phyloP scores from a whole-genome alignment of 192 early-diverging fungal species.

The Phycomyces blakesleeanus region DNA sequence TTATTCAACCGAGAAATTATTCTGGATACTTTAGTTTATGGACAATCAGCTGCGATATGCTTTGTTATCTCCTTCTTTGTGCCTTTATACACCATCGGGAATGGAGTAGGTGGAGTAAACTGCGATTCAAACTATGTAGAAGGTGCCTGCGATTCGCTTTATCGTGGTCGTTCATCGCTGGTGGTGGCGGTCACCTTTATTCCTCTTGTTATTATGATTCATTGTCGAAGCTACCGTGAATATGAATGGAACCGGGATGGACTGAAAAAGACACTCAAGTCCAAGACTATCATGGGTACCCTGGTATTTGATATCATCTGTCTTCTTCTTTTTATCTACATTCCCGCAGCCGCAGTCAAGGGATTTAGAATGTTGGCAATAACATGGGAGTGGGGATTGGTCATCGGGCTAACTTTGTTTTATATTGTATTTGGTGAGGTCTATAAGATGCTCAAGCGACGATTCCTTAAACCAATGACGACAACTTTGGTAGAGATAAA shows the following conservation, averaged over 20 bases:
- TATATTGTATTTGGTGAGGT: conserved; percentile 58
- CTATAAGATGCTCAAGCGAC: conserved; percentile 51
- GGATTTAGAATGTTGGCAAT: conserved; percentile 59
- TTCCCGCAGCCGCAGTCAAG: conserved; percentile 56
- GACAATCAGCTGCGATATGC: conserved; percentile 49
- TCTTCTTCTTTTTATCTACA: conserved; percentile 56
- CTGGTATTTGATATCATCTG: conserved; percentile 44
- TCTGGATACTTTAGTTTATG: conserved; percentile 65
- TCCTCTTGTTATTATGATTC: conserved; percentile 58
- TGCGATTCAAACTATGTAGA: conserved; percentile 42
- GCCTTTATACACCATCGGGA: conserved; percentile 54
- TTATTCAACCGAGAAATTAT: conserved; percentile 71
- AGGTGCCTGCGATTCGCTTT: conserved; percentile 42
- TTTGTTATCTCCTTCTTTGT: conserved; percentile 58
- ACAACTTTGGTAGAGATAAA: no score
- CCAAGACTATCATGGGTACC: conserved; percentile 45
- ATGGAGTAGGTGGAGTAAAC: conserved; percentile 50
- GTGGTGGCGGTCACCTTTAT: conserved; percentile 48
- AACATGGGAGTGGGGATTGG: conserved; percentile 73
- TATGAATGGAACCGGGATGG: conserved; percentile 52
- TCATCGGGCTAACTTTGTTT: conserved; percentile 49
- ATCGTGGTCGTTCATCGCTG: conserved; percentile 57
- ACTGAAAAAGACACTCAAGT: conserved; percentile 39
- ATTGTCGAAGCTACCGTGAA: conserved; percentile 67
- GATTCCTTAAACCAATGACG: conserved; percentile 15